These are phyloP conservation scores for Erucastrum elatum DNA, from an alignment of 345 rosid species.

Conservation along the genomic window DNA sequence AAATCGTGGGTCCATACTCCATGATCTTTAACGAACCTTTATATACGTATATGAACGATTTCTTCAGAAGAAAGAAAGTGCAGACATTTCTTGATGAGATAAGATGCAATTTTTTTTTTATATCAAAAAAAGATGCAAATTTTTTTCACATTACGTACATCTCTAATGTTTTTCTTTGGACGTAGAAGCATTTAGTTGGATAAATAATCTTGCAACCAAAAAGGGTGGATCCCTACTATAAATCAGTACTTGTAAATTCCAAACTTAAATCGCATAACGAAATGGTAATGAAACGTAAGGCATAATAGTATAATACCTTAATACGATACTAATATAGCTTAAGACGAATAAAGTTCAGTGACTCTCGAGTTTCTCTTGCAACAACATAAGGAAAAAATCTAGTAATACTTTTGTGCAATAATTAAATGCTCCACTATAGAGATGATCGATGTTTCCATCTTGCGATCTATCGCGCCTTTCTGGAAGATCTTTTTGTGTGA, in stretches of 20 bases:
- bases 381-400: neutral
- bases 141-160: conserved; percentile 3
- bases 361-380: neutral
- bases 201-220: neutral
- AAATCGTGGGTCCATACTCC: neutral
- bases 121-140: neutral
- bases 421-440: conserved; percentile 12
- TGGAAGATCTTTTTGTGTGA: neutral
- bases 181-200: neutral
- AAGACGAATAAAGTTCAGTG: neutral
- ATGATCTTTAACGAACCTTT: neutral
- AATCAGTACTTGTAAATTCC: neutral
- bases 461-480: neutral
- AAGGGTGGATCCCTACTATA: neutral
- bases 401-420: neutral
- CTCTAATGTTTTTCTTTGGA: neutral
- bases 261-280: neutral
- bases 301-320: neutral
- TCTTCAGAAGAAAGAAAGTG: neutral
- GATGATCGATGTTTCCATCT: conserved; percentile 13
- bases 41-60: neutral
- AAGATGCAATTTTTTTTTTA: neutral
- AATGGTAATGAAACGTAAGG: neutral
- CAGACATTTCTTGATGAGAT: conserved; percentile 2
- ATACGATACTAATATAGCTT: neutral